A percentile compares a stretch with the other conserved stretches of the same genome.
These are phyloP conservation scores for Mesostigma viride DNA, from an alignment of 139 green algal genomes.

Conservation along the genomic window DNA sequence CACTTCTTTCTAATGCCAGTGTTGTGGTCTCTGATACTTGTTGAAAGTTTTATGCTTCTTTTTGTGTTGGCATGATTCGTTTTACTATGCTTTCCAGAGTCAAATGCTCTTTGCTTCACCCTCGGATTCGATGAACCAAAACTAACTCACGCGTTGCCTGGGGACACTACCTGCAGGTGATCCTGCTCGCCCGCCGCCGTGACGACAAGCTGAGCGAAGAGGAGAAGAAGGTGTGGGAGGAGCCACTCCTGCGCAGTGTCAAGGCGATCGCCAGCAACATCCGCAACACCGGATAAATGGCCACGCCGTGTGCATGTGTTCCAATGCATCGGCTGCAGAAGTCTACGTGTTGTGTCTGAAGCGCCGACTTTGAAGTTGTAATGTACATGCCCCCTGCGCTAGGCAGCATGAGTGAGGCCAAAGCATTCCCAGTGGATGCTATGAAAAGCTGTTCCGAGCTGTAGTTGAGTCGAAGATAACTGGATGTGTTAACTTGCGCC, in stretches of 20 bases:
- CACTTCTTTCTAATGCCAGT: too few species aligned
- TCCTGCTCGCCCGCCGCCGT: conserved; percentile 10
- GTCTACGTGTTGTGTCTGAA: too few species aligned
- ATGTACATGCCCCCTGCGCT: too few species aligned
- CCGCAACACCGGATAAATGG: conserved; percentile 78
- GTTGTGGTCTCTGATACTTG: not conserved
- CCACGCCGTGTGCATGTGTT: not conserved
- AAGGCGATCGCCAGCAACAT: conserved; percentile 92
- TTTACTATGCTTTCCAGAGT: too few species aligned
- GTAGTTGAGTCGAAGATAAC: too few species aligned
- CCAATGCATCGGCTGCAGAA: too few species aligned
- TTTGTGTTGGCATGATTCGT: not conserved
- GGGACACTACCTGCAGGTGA: conserved; percentile 45
- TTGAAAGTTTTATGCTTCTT: not conserved
- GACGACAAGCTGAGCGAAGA: not conserved
- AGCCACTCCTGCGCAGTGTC: conserved; percentile 69
- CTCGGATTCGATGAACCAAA: not conserved
- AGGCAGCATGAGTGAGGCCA: too few species aligned
- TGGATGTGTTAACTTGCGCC: too few species aligned
- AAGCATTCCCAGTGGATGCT: too few species aligned
- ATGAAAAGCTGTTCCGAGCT: too few species aligned
- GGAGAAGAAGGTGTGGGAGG: conserved; percentile 10
- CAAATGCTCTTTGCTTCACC: too few species aligned
- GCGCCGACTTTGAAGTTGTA: too few species aligned
- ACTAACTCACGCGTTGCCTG: not conserved